Evolutionary conservation across 2,329 filamentous ascomycete species (phyloP), one percentile per base, ranked within the genome.

Genomic region (Zymoseptoria crescenta): DNA sequence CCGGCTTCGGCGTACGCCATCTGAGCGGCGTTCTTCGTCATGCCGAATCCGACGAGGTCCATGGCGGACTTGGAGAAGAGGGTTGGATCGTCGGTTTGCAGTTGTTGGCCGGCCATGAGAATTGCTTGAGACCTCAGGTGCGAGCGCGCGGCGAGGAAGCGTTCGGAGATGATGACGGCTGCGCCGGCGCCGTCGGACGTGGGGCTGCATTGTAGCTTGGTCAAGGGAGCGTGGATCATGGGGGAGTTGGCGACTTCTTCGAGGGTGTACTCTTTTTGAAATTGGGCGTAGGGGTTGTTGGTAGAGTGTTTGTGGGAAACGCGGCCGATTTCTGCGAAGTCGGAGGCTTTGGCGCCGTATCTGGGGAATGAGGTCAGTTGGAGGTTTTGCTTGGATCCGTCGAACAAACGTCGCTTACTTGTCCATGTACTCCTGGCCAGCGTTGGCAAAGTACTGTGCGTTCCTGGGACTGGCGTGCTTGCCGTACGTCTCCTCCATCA

Each of bases 131-230:
- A 80, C 71, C 86, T 87, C 60, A 96, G 84, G 68, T 96, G 86
- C 1, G 92, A 24, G 24, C 89, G 84, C 10, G 86, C 85, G 69
- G 92, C 87, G 59, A 97, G 84, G 81, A 96, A 97, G 54, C 82
- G 83, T 75, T 96, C 87, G 0, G 91, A 96, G 56, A 96, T 91
- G 58, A 97, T 79, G 49, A 97, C 87, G 8, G 89, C 90, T 0
- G 93, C 91, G 0, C 91, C 93, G 51, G 87, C 89, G 53, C 93
- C 93, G 75, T 97, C 93, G 0, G 90, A 96, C 0, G 93, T 97
- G 0, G 93, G 93, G 77, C 93, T 96, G 82, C 93, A 96, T 78
- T 97, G 93, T n/a, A 97, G 86, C 76, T 96, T 97, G 60, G 93
- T 97, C 59, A 97, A 82, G 16, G 93, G 93, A 63, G 84, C 84